Percentiles rank a stretch among this genome's conserved stretches.
phyloP scores from a whole-genome alignment of 2,329 filamentous ascomycete species.

The Gremmenia infestans region DNA sequence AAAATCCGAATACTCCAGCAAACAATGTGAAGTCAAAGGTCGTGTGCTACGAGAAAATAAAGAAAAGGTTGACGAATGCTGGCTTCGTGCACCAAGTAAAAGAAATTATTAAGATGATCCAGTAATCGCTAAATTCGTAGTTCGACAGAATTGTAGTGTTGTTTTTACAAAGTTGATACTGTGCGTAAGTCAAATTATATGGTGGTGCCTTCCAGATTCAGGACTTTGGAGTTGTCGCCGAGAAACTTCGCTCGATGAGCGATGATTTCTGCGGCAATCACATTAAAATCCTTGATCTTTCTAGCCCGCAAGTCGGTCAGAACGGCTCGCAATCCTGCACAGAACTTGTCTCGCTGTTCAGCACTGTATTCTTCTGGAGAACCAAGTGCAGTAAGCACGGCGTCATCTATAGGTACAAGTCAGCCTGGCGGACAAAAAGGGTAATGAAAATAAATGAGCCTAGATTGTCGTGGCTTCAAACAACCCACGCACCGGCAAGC shows the following conservation, averaged over 20 bases:
- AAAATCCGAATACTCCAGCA: background rate
- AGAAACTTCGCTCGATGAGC: slow-evolving; percentile 61
- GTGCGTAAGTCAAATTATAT: slow-evolving; percentile 15
- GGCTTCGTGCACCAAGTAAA: background rate
- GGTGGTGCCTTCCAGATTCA: slow-evolving; percentile 45
- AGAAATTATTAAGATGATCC: background rate
- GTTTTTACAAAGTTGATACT: slow-evolving; percentile 24
- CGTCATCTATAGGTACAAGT: slow-evolving; percentile 54
- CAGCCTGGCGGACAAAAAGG: slow-evolving; percentile 34
- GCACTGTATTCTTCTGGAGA: slow-evolving; percentile 59
- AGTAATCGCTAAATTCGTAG: background rate
- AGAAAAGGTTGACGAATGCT: background rate
- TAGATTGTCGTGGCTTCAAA: slow-evolving; percentile 20
- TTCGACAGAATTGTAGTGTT: slow-evolving; percentile 7
- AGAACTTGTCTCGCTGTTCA: slow-evolving; percentile 55
- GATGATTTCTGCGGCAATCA: slow-evolving; percentile 62
- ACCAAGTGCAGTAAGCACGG: slow-evolving; percentile 68
- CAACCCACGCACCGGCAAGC: slow-evolving; percentile 64
- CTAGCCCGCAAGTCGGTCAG: slow-evolving; percentile 55
- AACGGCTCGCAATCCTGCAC: slow-evolving; percentile 56
- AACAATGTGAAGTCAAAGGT: background rate
- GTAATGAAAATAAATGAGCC: slow-evolving; percentile 17
- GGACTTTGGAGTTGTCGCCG: slow-evolving; percentile 57
- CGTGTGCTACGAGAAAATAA: background rate
- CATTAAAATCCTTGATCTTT: slow-evolving; percentile 60